Conservation (phyloP, 768 basidiomycete species). For the Boletus subparvulus region DNA sequence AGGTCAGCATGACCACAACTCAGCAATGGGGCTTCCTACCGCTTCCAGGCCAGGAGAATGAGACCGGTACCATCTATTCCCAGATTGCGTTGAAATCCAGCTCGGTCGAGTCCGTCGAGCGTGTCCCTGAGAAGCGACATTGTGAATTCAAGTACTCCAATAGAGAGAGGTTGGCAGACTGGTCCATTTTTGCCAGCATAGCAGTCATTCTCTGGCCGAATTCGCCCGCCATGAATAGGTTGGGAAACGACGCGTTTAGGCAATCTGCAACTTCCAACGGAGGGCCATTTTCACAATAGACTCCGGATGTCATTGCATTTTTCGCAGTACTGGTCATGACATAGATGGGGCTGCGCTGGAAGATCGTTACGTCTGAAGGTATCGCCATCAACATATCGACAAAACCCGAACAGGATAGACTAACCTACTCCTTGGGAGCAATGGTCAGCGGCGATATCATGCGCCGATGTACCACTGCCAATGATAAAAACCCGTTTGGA, state of each 20-base stretch:
- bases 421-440: background rate
- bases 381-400: background rate
- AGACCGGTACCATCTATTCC: conserved; percentile 37
- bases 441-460: conserved; percentile 7
- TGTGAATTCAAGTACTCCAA: background rate
- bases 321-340: conserved; percentile 5
- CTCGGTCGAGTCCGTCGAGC: conserved; percentile 4
- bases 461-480: conserved; percentile 5
- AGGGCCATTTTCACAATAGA: conserved; percentile 5
- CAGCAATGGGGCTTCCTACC: conserved; percentile 2
- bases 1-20: background rate
- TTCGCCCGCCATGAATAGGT: background rate
- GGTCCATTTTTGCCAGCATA: background rate
- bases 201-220: conserved; percentile 5
- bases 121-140: background rate
- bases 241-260: conserved; percentile 1
- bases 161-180: background rate
- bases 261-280: conserved; percentile 5
- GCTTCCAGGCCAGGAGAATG: conserved; percentile 11
- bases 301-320: background rate
- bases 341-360: conserved; percentile 6
- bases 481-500: conserved; percentile 5
- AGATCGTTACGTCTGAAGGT: conserved; percentile 1
- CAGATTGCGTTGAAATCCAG: conserved; percentile 15
- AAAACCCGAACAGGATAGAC: background rate